A percentile compares a stretch with the other conserved stretches of the same genome.
phyloP scores from a whole-genome alignment of 768 basidiomycete species.

The Galerina marginata region DNA sequence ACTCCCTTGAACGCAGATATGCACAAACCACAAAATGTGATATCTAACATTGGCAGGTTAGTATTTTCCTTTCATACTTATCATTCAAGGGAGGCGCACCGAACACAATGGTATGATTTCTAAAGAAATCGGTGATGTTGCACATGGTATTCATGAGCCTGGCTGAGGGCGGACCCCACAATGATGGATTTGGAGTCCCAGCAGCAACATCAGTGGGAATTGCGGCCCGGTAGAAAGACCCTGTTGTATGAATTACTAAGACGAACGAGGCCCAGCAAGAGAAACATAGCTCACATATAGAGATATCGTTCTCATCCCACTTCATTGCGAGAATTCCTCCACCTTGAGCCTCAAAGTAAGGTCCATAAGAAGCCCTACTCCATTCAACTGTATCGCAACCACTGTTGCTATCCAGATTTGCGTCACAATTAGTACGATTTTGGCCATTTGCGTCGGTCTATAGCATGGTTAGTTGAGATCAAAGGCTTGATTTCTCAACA shows the following conservation, averaged over 20 bases:
- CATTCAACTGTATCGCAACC: conserved; percentile 83
- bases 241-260: conserved; percentile 38
- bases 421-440: conserved; percentile 61
- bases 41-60: conserved; percentile 55
- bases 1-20: neutral
- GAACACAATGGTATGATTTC: conserved; percentile 76
- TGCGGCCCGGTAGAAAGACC: conserved; percentile 84
- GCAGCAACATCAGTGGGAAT: conserved; percentile 69
- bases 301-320: conserved; percentile 82
- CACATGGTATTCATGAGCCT: conserved; percentile 61
- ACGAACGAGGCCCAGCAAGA: neutral
- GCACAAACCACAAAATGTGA: conserved; percentile 78
- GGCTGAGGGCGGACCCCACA: conserved; percentile 76
- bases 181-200: conserved; percentile 67
- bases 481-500: neutral
- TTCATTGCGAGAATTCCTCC: conserved; percentile 91
- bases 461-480: neutral
- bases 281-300: conserved; percentile 62
- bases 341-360: conserved; percentile 76
- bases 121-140: conserved; percentile 63
- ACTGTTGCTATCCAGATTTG: conserved; percentile 55
- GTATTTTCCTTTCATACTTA: neutral
- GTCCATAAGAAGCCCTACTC: conserved; percentile 85
- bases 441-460: conserved; percentile 50
- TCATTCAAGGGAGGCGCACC: conserved; percentile 53